Conservation (phyloP, 441 rosid genomes). For the Erodium texanum region DNA sequence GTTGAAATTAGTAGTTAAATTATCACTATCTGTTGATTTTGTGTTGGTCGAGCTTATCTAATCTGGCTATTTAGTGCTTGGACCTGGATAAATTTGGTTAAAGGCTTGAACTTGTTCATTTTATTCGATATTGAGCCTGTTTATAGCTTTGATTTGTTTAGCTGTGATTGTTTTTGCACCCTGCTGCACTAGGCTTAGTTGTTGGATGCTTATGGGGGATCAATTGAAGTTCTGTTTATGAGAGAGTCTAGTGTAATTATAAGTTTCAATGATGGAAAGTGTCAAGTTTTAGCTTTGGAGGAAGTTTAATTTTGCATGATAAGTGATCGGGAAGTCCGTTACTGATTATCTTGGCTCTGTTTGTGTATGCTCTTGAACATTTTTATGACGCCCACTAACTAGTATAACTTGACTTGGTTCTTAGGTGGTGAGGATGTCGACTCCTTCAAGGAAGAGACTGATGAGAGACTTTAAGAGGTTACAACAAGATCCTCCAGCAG, state of each 20-base stretch:
- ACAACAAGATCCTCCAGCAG: conserved; percentile 64
- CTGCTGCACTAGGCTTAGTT: conserved; percentile 17
- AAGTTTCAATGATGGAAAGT: conserved; percentile 7
- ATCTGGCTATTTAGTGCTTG: neutral
- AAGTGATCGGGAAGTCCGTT: neutral
- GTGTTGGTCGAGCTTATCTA: neutral
- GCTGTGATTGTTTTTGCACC: neutral
- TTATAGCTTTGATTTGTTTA: neutral
- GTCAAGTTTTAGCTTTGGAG: neutral
- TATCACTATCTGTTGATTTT: neutral
- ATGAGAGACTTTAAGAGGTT: conserved; percentile 70
- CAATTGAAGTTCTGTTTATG: conserved; percentile 24
- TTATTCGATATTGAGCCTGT: neutral
- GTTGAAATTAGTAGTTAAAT: no score
- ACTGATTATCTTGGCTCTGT: conserved; percentile 42
- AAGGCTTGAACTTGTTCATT: neutral
- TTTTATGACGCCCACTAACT: neutral
- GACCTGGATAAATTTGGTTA: neutral
- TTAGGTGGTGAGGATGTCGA: conserved; percentile 32
- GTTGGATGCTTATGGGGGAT: neutral
- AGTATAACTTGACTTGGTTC: neutral
- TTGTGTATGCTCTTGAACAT: neutral
- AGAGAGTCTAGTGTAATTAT: neutral
- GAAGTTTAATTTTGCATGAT: neutral
- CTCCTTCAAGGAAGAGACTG: conserved; percentile 59